A percentile compares a stretch with the other conserved stretches of the same genome.
Conservation (phyloP, 768 basidiomycete genomes). For the Boletus eberwhitei region DNA sequence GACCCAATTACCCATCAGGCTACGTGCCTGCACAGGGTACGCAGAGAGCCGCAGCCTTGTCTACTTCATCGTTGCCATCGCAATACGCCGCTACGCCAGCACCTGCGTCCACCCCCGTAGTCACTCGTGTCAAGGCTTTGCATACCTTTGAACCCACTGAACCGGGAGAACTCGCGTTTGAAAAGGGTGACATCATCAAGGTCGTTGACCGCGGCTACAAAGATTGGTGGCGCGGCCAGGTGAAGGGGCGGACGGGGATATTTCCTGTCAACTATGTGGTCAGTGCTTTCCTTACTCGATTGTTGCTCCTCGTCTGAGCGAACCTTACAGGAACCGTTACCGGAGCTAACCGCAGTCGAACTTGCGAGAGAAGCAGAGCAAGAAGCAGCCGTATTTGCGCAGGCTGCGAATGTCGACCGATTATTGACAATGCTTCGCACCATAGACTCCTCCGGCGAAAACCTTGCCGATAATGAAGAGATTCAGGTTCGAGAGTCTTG, state of each 20-base stretch:
- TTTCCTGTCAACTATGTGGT: conserved; percentile 98
- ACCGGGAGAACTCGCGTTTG: conserved; percentile 86
- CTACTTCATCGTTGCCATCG: conserved; percentile 26
- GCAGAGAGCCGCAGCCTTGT: conserved; percentile 29
- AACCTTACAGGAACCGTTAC: conserved; percentile 65
- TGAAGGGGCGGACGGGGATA: conserved; percentile 87
- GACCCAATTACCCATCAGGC: conserved; percentile 46
- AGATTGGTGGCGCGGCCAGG: conserved; percentile 96
- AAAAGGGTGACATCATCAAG: conserved; percentile 90
- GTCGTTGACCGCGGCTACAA: conserved; percentile 92
- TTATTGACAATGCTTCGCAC: conserved; percentile 70
- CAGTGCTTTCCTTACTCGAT: conserved; percentile 28
- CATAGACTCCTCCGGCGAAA: conserved; percentile 74
- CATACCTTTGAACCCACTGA: conserved; percentile 88
- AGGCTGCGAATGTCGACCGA: conserved; percentile 81
- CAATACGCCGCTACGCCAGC: conserved; percentile 17
- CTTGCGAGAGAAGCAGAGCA: conserved; percentile 79
- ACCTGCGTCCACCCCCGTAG: conserved; percentile 36
- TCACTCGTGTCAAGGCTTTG: conserved; percentile 84
- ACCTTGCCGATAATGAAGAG: conserved; percentile 88
- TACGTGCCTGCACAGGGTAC: conserved; percentile 59
- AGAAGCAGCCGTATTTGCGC: conserved; percentile 84
- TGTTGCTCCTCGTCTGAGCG: not conserved
- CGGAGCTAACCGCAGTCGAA: conserved; percentile 77
- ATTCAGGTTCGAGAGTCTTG: conserved; percentile 54